phyloP scores from a whole-genome alignment of 352 stramenopile species.

The Phytophthora fragariae region DNA sequence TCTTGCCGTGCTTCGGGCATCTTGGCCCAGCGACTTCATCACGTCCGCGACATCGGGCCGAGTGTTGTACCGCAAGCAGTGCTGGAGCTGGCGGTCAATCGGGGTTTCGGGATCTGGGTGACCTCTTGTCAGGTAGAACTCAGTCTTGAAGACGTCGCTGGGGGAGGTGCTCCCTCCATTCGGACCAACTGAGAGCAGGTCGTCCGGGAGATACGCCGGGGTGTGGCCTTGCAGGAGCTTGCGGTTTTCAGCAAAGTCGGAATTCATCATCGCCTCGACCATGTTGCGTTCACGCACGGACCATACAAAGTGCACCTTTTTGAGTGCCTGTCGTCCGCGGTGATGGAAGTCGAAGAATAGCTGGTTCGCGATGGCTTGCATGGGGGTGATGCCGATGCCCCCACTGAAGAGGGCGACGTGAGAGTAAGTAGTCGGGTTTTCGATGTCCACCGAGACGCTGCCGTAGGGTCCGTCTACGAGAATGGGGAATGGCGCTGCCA shows the following conservation, averaged over 20 bases:
- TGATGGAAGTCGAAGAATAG: slow-evolving; percentile 27
- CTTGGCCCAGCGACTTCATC: slow-evolving; percentile 31
- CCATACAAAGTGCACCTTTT: slow-evolving; percentile 54
- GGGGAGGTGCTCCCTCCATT: slow-evolving; percentile 9
- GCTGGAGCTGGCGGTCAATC: slow-evolving; percentile 28
- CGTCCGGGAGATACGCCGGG: slow-evolving; percentile 18
- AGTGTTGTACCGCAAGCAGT: slow-evolving; percentile 36
- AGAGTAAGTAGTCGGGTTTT: slow-evolving; percentile 37
- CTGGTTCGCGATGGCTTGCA: slow-evolving; percentile 46
- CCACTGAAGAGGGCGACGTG: slow-evolving; percentile 53
- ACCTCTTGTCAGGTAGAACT: slow-evolving; percentile 45
- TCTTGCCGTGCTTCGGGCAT: slow-evolving; percentile 26
- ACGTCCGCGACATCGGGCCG: slow-evolving; percentile 34
- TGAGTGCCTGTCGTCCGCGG: slow-evolving; percentile 11
- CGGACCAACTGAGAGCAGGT: slow-evolving; percentile 4
- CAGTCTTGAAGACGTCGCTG: slow-evolving; percentile 35
- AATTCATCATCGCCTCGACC: slow-evolving; percentile 35
- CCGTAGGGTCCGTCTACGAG: slow-evolving; percentile 59
- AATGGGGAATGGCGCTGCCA: slow-evolving; percentile 23
- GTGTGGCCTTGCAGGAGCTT: slow-evolving; percentile 14
- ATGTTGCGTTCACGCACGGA: slow-evolving; percentile 46
- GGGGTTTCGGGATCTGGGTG: slow-evolving; percentile 33
- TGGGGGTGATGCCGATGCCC: slow-evolving; percentile 55
- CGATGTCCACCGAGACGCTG: slow-evolving; percentile 45
- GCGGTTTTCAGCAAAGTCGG: slow-evolving; percentile 8